Evolutionary conservation across 805 yeast genomes (phyloP).

Genomic region (Myxozyma geophila): DNA sequence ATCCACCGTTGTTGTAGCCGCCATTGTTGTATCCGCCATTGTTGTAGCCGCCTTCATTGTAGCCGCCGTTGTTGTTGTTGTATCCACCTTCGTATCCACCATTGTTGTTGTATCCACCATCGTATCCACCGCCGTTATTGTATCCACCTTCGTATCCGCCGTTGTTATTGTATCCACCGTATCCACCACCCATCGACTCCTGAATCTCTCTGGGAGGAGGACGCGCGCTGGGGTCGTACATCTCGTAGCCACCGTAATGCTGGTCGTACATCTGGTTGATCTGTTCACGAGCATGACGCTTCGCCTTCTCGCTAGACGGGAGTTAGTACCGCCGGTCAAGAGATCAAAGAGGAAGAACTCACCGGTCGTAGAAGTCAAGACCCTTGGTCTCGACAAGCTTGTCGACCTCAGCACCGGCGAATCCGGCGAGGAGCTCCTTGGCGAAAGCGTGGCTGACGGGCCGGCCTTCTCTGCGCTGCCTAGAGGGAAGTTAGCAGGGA

Average conservation of each 20-base stretch:
- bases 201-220: slow-evolving; percentile 23
- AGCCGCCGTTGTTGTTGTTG: background rate
- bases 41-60: slow-evolving; percentile 2
- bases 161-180: slow-evolving; percentile 1
- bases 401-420: slow-evolving; percentile 44
- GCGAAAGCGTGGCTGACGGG: slow-evolving; percentile 42
- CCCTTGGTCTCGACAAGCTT: slow-evolving; percentile 44
- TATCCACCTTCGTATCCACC: slow-evolving; percentile 5
- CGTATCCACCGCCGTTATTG: background rate
- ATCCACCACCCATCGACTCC: slow-evolving; percentile 13
- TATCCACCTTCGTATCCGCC: slow-evolving; percentile 4
- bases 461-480: slow-evolving; percentile 42
- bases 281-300: slow-evolving; percentile 38
- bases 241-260: slow-evolving; percentile 40
- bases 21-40: slow-evolving; percentile 5
- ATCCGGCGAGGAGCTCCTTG: slow-evolving; percentile 41
- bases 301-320: slow-evolving; percentile 31
- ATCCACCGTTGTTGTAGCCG: slow-evolving; percentile 1
- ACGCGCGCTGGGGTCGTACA: slow-evolving; percentile 30
- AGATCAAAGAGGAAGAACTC: background rate
- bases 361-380: slow-evolving; percentile 39
- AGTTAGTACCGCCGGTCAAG: background rate
- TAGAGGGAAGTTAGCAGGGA: background rate
- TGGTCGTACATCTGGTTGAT: slow-evolving; percentile 40
- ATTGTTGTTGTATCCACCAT: slow-evolving; percentile 1